Evolutionary conservation across 805 yeast species (phyloP).

Genomic region (Metschnikowia drakensbergensis): DNA sequence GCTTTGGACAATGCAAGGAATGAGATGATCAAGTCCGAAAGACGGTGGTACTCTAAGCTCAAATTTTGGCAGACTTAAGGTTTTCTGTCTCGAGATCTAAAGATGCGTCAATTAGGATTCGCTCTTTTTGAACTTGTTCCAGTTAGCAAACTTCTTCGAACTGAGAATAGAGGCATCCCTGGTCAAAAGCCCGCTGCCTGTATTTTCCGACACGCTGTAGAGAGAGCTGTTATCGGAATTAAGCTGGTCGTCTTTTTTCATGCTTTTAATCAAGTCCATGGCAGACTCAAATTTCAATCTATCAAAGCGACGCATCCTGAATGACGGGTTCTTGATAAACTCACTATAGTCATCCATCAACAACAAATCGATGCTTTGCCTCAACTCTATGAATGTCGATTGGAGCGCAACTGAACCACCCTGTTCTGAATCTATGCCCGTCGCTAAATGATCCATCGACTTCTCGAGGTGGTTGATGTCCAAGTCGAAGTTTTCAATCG

Average conservation of each 20-base stretch:
- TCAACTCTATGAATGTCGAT: slow-evolving; percentile 71
- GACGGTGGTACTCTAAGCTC: slow-evolving; percentile 17
- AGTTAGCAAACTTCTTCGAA: slow-evolving; percentile 30
- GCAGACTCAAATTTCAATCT: slow-evolving; percentile 76
- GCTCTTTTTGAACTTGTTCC: slow-evolving; percentile 24
- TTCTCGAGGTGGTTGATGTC: slow-evolving; percentile 77
- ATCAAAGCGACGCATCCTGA: slow-evolving; percentile 55
- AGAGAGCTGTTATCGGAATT: slow-evolving; percentile 15
- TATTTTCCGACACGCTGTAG: slow-evolving; percentile 6
- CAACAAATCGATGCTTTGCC: slow-evolving; percentile 75
- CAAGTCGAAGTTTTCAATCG: slow-evolving; percentile 67
- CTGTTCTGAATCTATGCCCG: slow-evolving; percentile 18
- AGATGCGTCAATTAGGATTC: slow-evolving; percentile 2
- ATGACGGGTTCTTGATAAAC: slow-evolving; percentile 49
- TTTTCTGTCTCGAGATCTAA: no score
- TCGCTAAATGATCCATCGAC: slow-evolving; percentile 38
- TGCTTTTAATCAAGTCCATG: slow-evolving; percentile 51
- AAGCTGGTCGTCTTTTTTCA: slow-evolving; percentile 25
- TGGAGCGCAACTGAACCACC: slow-evolving; percentile 51
- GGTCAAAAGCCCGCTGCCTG: slow-evolving; percentile 11
- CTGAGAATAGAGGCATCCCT: slow-evolving; percentile 18
- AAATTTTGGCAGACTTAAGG: slow-evolving; percentile 19
- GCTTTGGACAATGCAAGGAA: slow-evolving; percentile 14
- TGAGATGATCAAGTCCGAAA: slow-evolving; percentile 11
- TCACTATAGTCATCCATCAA: slow-evolving; percentile 60